Evolutionary conservation across 2,329 filamentous ascomycete species (phyloP).

Genomic region (Didymella sp.): DNA sequence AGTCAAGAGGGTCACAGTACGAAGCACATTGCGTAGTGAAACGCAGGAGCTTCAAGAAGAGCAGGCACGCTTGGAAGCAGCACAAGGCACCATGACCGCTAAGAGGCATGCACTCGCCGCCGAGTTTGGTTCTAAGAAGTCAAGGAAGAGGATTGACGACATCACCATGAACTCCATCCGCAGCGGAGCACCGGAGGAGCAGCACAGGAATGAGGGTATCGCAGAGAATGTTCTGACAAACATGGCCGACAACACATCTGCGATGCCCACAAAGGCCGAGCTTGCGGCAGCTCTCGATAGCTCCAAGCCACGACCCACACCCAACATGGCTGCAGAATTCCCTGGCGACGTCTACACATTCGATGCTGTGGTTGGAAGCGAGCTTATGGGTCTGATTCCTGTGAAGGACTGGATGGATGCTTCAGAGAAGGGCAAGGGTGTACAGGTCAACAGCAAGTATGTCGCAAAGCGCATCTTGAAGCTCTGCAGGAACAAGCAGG

Average conservation of each 20-base stretch:
- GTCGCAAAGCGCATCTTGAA: slow-evolving; percentile 69
- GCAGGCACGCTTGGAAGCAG: slow-evolving; percentile 37
- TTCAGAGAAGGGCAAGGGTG: slow-evolving; percentile 63
- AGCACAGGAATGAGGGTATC: slow-evolving; percentile 38
- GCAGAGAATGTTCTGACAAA: slow-evolving; percentile 63
- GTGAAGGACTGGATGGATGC: slow-evolving; percentile 78
- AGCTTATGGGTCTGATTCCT: slow-evolving; percentile 71
- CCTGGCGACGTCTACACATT: slow-evolving; percentile 77
- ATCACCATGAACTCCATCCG: slow-evolving; percentile 74
- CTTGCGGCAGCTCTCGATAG: slow-evolving; percentile 70
- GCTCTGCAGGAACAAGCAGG: slow-evolving; percentile 61
- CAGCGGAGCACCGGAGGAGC: slow-evolving; percentile 27
- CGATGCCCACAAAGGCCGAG: slow-evolving; percentile 72
- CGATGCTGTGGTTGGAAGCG: slow-evolving; percentile 69
- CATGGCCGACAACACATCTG: slow-evolving; percentile 67
- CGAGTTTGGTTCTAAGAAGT: slow-evolving; percentile 85
- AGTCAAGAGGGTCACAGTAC: slow-evolving; percentile 62
- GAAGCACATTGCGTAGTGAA: slow-evolving; percentile 57
- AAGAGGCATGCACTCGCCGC: slow-evolving; percentile 74
- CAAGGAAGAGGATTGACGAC: slow-evolving; percentile 76
- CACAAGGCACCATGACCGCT: slow-evolving; percentile 57
- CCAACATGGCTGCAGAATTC: slow-evolving; percentile 70
- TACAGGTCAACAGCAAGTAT: slow-evolving; percentile 67
- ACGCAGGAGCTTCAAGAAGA: slow-evolving; percentile 50
- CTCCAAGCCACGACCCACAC: slow-evolving; percentile 74